Evolutionary conservation across 73 alveolate species (phyloP).

Genomic region (Durusdinium trenchii): DNA sequence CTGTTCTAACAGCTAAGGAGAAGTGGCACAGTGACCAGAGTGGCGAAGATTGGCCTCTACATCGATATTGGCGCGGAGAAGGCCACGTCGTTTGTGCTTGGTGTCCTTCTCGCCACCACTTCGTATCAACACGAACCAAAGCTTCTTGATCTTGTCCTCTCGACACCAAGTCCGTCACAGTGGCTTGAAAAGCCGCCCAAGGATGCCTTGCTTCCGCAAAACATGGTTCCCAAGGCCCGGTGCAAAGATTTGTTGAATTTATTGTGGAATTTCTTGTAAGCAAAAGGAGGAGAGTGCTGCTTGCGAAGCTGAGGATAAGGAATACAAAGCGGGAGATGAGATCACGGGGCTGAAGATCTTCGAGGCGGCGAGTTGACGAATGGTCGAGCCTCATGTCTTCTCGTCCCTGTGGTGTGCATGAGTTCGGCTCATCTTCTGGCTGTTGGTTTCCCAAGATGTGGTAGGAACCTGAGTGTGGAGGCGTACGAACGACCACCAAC

Average conservation of each 20-base stretch:
- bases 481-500: not conserved
- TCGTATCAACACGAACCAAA: not conserved
- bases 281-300: not conserved
- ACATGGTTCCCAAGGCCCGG: constrained; percentile 59
- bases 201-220: constrained; percentile 67
- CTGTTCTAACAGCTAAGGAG: not conserved
- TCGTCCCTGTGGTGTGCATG: not conserved
- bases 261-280: not conserved
- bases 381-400: not conserved
- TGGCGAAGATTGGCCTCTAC: constrained; percentile 69
- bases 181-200: not conserved
- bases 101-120: not conserved
- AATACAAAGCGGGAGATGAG: constrained; percentile 52
- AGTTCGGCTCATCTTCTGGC: not conserved
- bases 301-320: constrained; percentile 11
- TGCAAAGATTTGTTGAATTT: not conserved
- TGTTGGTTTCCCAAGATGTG: too few relatives aligned
- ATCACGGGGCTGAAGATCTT: constrained; percentile 49
- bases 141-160: not conserved
- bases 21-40: constrained; percentile 43
- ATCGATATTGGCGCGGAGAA: constrained; percentile 82
- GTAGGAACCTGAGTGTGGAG: not conserved
- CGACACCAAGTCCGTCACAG: not conserved
- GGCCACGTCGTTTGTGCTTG: not conserved
- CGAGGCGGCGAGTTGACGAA: not conserved